Conservation (phyloP, 1,284 basidiomycete genomes). For the Exobasidium rhododendri region DNA sequence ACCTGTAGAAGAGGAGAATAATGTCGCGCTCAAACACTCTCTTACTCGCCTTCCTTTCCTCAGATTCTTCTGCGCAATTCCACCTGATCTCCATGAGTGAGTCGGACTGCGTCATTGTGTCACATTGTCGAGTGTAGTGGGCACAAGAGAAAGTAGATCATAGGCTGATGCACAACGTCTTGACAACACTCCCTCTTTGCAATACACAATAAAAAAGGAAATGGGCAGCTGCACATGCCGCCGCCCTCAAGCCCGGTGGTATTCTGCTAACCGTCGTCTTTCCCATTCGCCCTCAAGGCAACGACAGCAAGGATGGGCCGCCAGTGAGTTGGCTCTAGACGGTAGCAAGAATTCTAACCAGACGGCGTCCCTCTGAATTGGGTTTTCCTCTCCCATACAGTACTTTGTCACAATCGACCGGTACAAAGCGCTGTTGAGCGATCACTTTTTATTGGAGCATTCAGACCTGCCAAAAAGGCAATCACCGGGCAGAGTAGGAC, state of each 20-base stretch:
- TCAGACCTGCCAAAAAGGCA: neutral
- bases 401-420: neutral
- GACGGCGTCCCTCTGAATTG: neutral
- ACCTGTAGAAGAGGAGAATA: neutral
- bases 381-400: neutral
- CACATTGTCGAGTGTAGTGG: neutral
- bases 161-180: neutral
- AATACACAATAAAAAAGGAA: too few species aligned
- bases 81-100: neutral
- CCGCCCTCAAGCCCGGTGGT: slow-evolving; percentile 1
- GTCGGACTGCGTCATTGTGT: neutral
- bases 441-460: slow-evolving; percentile 3
- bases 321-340: neutral
- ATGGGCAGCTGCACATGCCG: slow-evolving; percentile 9
- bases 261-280: neutral
- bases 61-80: slow-evolving; percentile 11
- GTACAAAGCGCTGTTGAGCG: neutral
- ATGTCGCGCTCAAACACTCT: neutral
- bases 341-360: too few species aligned
- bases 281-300: neutral
- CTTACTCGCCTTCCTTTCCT: neutral
- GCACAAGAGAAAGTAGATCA: neutral
- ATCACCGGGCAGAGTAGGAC: neutral
- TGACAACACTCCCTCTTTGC: neutral
- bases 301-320: slow-evolving; percentile 1